A percentile compares a stretch with the other conserved stretches of the same genome.
Conservation (phyloP, 495 filamentous ascomycete species). For the Talaromyces nanjingensis region DNA sequence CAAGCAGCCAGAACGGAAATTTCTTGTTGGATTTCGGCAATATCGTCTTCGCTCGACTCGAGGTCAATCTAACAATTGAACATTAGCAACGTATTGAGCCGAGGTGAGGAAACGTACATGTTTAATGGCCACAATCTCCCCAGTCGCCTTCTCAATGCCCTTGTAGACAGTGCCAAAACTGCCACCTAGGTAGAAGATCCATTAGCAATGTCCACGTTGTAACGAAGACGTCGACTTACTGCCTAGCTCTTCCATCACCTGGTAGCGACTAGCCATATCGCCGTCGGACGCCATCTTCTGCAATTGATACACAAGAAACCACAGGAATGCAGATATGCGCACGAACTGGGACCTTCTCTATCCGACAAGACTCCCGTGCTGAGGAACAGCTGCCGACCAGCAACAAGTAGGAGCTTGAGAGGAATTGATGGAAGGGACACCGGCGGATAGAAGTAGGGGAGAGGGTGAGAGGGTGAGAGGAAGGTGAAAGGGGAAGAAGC, state of each 20-base stretch:
- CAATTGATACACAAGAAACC: neutral
- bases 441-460: neutral
- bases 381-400: neutral
- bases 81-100: neutral
- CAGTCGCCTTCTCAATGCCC: conserved; percentile 76
- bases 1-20: conserved; percentile 94
- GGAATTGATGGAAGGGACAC: neutral
- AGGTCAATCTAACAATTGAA: conserved; percentile 77
- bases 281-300: conserved; percentile 47
- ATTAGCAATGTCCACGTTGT: conserved; percentile 14
- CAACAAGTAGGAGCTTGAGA: neutral
- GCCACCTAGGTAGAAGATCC: conserved; percentile 49
- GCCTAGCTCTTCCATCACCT: conserved; percentile 87
- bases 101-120: conserved; percentile 48
- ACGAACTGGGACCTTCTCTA: neutral
- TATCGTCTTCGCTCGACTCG: conserved; percentile 95
- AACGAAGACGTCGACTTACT: conserved; percentile 49
- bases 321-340: neutral
- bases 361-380: conserved; percentile 1
- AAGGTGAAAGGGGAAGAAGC: neutral
- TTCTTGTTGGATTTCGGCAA: conserved; percentile 95
- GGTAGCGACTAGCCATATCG: conserved; percentile 72
- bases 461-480: neutral
- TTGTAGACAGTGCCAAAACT: conserved; percentile 98
- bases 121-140: conserved; percentile 87